These are phyloP conservation scores for Aspergillus luchuensis DNA, from an alignment of 2,329 filamentous ascomycete genomes.

Conservation along the genomic window DNA sequence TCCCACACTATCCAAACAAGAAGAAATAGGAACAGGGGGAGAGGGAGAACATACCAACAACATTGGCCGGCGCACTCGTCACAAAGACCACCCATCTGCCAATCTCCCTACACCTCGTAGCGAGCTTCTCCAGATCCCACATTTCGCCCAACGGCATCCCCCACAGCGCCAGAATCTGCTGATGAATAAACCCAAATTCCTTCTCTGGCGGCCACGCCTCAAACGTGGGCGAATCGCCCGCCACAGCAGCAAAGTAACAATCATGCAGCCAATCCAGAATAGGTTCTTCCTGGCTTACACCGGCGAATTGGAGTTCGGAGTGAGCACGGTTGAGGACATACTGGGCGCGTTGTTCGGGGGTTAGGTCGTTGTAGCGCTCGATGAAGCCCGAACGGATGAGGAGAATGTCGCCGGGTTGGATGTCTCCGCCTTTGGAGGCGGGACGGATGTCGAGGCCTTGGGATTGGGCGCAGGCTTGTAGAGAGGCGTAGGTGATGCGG, in stretches of 20 bases:
- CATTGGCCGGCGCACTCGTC: constrained; percentile 46
- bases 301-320: constrained; percentile 50
- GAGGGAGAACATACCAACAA: constrained; percentile 36
- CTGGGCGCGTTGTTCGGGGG: constrained; percentile 31
- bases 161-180: constrained; percentile 47
- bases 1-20: background rate
- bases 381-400: constrained; percentile 66
- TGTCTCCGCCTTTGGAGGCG: constrained; percentile 55
- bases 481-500: constrained; percentile 56
- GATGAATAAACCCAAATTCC: constrained; percentile 37
- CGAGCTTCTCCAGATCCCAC: constrained; percentile 47
- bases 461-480: constrained; percentile 60
- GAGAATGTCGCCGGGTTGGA: constrained; percentile 65
- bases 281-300: constrained; percentile 56
- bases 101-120: constrained; percentile 37
- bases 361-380: constrained; percentile 57
- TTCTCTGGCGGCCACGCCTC: constrained; percentile 61
- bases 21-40: background rate
- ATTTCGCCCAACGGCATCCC: constrained; percentile 50
- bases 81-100: constrained; percentile 47
- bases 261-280: constrained; percentile 69
- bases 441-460: constrained; percentile 65
- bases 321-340: constrained; percentile 37
- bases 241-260: constrained; percentile 67
- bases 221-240: constrained; percentile 64